Evolutionary conservation across 1,139 yeast genomes (phyloP).

Genomic region (Nadsonia starkeyi-henricii): DNA sequence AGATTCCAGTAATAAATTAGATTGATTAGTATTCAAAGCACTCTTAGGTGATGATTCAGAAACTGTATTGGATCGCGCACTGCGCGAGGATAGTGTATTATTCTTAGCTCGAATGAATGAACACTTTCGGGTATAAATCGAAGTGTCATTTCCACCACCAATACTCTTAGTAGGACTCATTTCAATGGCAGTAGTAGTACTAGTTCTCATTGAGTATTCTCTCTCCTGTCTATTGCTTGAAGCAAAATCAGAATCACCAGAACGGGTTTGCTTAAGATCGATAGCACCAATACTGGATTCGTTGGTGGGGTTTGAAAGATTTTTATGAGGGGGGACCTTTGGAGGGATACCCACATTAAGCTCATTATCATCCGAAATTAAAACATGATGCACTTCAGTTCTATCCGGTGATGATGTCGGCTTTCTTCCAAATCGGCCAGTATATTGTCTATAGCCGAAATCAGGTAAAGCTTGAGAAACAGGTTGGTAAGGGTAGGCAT

Average conservation of each 20-base stretch:
- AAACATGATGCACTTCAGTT: conserved; percentile 5
- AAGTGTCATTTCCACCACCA: conserved; percentile 5
- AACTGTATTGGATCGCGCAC: conserved; percentile 6
- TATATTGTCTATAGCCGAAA: conserved; percentile 5
- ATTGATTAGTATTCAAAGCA: conserved; percentile 1
- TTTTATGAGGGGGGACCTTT: conserved; percentile 16
- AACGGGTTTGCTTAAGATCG: not conserved
- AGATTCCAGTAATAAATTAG: conserved; percentile 4
- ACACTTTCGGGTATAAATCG: conserved; percentile 17
- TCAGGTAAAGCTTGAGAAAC: conserved; percentile 8
- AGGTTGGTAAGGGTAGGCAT: not conserved
- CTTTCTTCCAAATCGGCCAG: conserved; percentile 5
- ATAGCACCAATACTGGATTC: conserved; percentile 3
- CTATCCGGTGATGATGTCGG: conserved; percentile 3
- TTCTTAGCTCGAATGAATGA: conserved; percentile 12
- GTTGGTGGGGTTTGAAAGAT: conserved; percentile 6
- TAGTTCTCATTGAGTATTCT: not conserved
- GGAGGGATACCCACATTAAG: conserved; percentile 20
- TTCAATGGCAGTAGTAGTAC: not conserved
- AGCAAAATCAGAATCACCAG: conserved; percentile 1
- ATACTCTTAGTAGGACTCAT: not conserved
- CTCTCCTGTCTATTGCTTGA: conserved; percentile 3
- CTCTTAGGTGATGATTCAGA: not conserved
- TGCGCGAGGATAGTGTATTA: too few relatives aligned
- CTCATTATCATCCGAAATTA: conserved; percentile 3